These are phyloP conservation scores for Kwoniella shandongensis DNA, from an alignment of 768 basidiomycete genomes.

Conservation along the genomic window DNA sequence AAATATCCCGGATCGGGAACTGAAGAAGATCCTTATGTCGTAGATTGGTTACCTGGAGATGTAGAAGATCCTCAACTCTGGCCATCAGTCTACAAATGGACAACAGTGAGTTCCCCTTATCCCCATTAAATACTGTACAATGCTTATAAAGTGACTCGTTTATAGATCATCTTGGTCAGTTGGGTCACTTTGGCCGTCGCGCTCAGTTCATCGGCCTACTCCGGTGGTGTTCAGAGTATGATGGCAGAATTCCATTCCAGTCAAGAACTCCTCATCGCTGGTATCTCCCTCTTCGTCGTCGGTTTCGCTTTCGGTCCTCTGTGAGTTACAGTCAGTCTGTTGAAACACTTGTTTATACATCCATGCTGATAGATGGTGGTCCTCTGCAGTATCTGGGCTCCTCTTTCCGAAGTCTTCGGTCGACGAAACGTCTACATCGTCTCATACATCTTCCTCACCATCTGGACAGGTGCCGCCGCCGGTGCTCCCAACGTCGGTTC, in stretches of 20 bases:
- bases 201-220: constrained; percentile 42
- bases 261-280: constrained; percentile 36
- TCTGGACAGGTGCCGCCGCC: constrained; percentile 52
- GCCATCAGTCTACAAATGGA: constrained; percentile 45
- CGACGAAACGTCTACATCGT: constrained; percentile 54
- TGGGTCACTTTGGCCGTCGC: constrained; percentile 48
- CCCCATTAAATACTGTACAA: background rate
- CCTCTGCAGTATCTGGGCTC: constrained; percentile 54
- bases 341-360: background rate
- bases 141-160: background rate
- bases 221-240: constrained; percentile 34
- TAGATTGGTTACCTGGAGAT: constrained; percentile 51
- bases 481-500: constrained; percentile 53
- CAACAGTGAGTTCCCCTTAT: constrained; percentile 3
- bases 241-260: constrained; percentile 33
- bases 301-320: constrained; percentile 52
- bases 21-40: constrained; percentile 45
- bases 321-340: background rate
- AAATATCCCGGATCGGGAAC: constrained; percentile 49
- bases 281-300: constrained; percentile 55
- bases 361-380: constrained; percentile 3
- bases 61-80: constrained; percentile 50
- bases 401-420: constrained; percentile 53
- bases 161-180: constrained; percentile 35
- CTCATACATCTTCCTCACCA: constrained; percentile 51